phyloP scores from a whole-genome alignment of 208 protist genomes.

The Giardia muris region DNA sequence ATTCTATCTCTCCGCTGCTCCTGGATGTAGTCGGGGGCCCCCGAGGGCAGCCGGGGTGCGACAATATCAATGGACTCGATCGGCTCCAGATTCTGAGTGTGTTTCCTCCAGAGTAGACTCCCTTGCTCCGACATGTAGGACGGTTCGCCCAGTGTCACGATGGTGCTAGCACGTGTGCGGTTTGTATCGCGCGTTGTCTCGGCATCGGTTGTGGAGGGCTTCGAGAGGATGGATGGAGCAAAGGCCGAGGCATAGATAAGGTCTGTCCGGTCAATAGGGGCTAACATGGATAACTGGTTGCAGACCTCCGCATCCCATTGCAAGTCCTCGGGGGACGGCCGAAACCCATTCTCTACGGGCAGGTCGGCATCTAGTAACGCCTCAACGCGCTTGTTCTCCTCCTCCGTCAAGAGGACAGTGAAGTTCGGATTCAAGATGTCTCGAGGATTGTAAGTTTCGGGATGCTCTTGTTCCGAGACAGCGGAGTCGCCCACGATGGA shows the following conservation, averaged over 20 bases:
- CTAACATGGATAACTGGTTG: not conserved
- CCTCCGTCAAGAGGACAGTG: not conserved
- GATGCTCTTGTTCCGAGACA: not conserved
- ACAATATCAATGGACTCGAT: not conserved
- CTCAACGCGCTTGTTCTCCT: not conserved
- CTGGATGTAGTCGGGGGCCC: not conserved
- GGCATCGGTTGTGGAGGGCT: not conserved
- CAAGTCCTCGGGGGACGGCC: not conserved
- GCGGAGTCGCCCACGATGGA: not conserved
- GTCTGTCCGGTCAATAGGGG: not conserved
- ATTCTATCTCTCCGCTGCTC: not conserved
- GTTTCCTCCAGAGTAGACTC: not conserved
- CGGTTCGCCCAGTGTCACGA: not conserved
- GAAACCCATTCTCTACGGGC: not conserved
- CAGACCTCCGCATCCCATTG: not conserved
- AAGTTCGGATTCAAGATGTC: constrained; percentile 2
- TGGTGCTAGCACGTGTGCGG: not conserved
- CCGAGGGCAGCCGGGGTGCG: not conserved
- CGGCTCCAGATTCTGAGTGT: not conserved
- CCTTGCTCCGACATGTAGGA: not conserved
- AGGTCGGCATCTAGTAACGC: not conserved
- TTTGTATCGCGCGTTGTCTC: not conserved
- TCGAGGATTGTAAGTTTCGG: not conserved
- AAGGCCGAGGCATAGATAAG: not conserved
- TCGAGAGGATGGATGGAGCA: too few species aligned